Base-by-base conservation (phyloP, 2,329 filamentous ascomycete species). In the Coniella lustricola region DNA sequence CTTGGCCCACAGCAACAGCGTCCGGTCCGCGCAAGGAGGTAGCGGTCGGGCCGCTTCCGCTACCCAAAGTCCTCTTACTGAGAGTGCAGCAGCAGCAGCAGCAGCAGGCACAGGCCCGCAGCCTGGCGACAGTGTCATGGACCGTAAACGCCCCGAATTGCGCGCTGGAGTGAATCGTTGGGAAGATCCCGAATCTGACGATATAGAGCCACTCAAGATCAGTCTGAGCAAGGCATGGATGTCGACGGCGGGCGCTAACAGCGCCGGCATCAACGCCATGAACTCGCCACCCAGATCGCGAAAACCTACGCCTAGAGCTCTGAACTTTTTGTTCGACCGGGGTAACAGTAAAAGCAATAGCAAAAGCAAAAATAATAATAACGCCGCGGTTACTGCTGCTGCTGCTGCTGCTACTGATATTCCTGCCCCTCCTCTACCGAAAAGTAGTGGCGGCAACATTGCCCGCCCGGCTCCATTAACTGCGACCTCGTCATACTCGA, bases 121-220 rank as follows among this genome's bases (percentile, higher is more conserved):
- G n/a, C n/a, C n/a, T n/a, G n/a, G 29, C 21, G 50, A 56, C 36
- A 67, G 66, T 20, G 62, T 72, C 37, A 67, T 72, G 57, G 65
- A 65, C 35, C 67, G 69, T 45, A 63, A 62, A 39, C 63, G 67
- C 4, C 67, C 67, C 17, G 55, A 61, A 10, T 54, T 64, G 37
- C 49, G 61, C 25, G 57, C 62, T 35, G 60, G 54, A 44, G 50
- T 53, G 44, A 41, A 55, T 52, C 25, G 12, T 9, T 53, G 51
- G 51, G 57, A 60, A 22, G 44, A 55, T 10, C 29, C 52, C 41
- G 44, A 50, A 39, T 64, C 65, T 3, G 57, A 59, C 31, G 43
- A 55, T 17, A 31, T 51, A 39, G 48, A 53, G 41, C 66, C 65
- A 4, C 56, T 67, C 33, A 56, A 63, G 33, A 64, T 66, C 46